These are phyloP conservation scores for Lasiosphaeria miniovina DNA, from an alignment of 495 filamentous ascomycete species.

Conservation along the genomic window DNA sequence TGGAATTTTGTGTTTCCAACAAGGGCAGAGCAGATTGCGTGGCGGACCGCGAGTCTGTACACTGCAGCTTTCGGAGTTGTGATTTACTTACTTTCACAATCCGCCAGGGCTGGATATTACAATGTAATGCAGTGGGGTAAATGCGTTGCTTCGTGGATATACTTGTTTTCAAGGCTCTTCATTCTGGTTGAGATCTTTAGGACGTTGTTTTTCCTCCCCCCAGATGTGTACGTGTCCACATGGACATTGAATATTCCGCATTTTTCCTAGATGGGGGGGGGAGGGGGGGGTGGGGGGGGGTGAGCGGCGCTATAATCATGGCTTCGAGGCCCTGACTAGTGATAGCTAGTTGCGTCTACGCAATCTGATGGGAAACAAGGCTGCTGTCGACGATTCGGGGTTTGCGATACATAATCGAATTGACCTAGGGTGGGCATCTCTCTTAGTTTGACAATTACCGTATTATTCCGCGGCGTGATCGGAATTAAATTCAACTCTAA, in stretches of 20 bases:
- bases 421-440: too few species aligned
- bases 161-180: neutral
- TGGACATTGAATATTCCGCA: conserved; percentile 7
- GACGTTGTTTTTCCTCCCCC: neutral
- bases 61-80: neutral
- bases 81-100: neutral
- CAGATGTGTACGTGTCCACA: conserved; percentile 3
- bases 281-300: too few species aligned
- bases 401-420: too few species aligned
- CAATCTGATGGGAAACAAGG: too few species aligned
- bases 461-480: too few species aligned
- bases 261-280: conserved; percentile 1
- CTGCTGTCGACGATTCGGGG: too few species aligned
- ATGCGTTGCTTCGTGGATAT: neutral
- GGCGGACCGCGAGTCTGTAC: neutral
- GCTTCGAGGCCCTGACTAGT: too few species aligned
- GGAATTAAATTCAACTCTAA: too few species aligned
- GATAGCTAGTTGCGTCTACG: too few species aligned
- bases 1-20: conserved; percentile 3
- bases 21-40: neutral
- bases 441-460: too few species aligned
- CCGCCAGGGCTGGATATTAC: neutral
- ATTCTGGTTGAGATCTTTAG: neutral
- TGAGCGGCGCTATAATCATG: too few species aligned
- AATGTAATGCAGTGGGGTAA: neutral